Evolutionary conservation across 305 asterid species (phyloP), one percentile per base, ranked within the genome.

Genomic region (Rubia balearica): DNA sequence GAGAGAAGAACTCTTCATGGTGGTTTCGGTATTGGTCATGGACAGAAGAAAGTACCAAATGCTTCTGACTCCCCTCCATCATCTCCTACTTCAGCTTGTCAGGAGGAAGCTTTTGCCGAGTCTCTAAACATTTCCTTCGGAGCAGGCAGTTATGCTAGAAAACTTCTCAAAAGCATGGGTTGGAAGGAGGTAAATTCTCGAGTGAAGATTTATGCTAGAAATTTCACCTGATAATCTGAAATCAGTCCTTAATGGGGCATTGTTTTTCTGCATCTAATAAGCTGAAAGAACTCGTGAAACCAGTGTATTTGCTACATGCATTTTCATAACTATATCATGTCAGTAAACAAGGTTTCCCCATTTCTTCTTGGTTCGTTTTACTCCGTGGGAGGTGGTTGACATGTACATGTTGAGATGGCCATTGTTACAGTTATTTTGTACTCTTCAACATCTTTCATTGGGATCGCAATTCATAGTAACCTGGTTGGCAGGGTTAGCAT

Each of bases 1-100:
- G 98, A 93, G 88, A 89, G 97, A 74, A 85, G 97, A 80, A 88
- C 89, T 72, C 78, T 93, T 75, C 96, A 90, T 56, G 95, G 97
- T 48, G 89, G 97, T 73, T 89, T 87, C 76, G 97, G 98, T 55
- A 79, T 90, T 56, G 98, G 98, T 36, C 97, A 93, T 8, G 98
- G 97, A 53, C 97, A 93, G 78, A 93, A 92, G 80, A 79, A 70
- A 66, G 75, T 83, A 64, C 14, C 62, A 45, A 45, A 27, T 14
- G 71, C 65, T 65, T 73, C 65, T 69, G 85, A 85, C 69, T 83
- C 80, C 62, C 71, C 42, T 46, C 84, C 94, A 22, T 77, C 83
- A 61, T 79, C 89, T 75, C 84, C 90, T 63, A 68, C 61, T 65
- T 73, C 83, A 65, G 62, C 73, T 64, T 80, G 46, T 57, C 85